Conservation (phyloP, 176 grass and related monocot genomes). For the Avena atlantica region DNA sequence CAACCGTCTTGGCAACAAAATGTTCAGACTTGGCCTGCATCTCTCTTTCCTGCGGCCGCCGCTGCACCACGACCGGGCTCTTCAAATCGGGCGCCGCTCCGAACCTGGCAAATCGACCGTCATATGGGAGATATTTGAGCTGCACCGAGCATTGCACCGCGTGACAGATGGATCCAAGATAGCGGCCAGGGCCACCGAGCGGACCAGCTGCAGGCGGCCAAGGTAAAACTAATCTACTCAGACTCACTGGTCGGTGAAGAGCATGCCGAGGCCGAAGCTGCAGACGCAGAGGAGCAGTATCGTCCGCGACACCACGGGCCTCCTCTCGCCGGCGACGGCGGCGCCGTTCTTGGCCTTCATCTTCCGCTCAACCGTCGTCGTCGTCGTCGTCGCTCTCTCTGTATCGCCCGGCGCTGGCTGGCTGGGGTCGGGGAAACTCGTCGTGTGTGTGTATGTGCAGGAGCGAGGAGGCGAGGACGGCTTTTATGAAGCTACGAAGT, state of each 20-base stretch:
- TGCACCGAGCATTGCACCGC: not conserved
- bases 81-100: slow-evolving; percentile 53
- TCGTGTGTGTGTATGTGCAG: not conserved
- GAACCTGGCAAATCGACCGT: slow-evolving; percentile 44
- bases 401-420: not conserved
- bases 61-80: slow-evolving; percentile 34
- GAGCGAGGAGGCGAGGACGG: slow-evolving; percentile 9
- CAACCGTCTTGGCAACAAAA: slow-evolving; percentile 49
- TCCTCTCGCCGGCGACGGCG: slow-evolving; percentile 48
- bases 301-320: slow-evolving; percentile 56
- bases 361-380: not conserved
- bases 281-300: slow-evolving; percentile 61
- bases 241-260: slow-evolving; percentile 74
- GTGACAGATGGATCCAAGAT: not conserved
- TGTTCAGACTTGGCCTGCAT: slow-evolving; percentile 43
- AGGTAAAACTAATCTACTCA: slow-evolving; percentile 22
- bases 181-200: not conserved
- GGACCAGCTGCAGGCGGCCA: not conserved
- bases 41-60: slow-evolving; percentile 37
- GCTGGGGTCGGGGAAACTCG: not conserved
- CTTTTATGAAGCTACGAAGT: slow-evolving; percentile 61
- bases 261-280: slow-evolving; percentile 80
- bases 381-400: not conserved
- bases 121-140: not conserved
- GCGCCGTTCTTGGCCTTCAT: slow-evolving; percentile 72